Base-by-base conservation (phyloP, 352 stramenopile species). In the Phytophthora quininea region DNA sequence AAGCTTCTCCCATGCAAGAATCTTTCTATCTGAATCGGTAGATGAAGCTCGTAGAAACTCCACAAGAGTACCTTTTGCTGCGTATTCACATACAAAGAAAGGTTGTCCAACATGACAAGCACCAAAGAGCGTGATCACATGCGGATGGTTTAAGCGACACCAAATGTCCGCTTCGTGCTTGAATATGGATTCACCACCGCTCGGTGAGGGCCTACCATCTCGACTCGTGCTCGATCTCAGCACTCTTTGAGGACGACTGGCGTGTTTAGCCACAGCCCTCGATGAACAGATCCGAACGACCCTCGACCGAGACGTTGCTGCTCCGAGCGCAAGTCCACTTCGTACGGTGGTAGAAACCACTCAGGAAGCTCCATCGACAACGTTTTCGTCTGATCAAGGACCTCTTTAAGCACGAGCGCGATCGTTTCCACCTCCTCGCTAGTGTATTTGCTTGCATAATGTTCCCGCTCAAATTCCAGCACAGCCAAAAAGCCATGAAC, bases 71-170 rank as follows among this genome's bases (percentile, higher is more conserved):
- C 70, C 61, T 1, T 74, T 61, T 8, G 48, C 27, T 8, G 54
- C 67, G 12, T 68, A 69, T 45, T 76, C 71, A 40, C 65, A 71
- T n/a, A 74, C 58, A 29, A 76, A 66, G 6, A 70, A 62, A 2
- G 54, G 64, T n/a, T 47, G 46, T 0, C 58, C 31, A 7, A 76
- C 31, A 19, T 79, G 71, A n/a, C 64, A 76, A 1, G 64, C 67
- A 3, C 71, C 69, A 30, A 67, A 77, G 15, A 77, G 33, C 37
- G 57, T 35, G 33, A 74, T 38, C 29, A 77, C 59, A 29, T 77
- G 67, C 9, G 69, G 60, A 24, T 77, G 64, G 19, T 51, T 67
- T 24, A 74, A 37, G 8, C 35, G 31, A 50, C 62, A 73, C 59
- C 69, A 77, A 19, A 64, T 66, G 12, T 70, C 54, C 2, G 54